Percentiles rank a stretch among this genome's conserved stretches.
Conservation (phyloP, 2,329 filamentous ascomycete genomes). For the Alternaria atra region DNA sequence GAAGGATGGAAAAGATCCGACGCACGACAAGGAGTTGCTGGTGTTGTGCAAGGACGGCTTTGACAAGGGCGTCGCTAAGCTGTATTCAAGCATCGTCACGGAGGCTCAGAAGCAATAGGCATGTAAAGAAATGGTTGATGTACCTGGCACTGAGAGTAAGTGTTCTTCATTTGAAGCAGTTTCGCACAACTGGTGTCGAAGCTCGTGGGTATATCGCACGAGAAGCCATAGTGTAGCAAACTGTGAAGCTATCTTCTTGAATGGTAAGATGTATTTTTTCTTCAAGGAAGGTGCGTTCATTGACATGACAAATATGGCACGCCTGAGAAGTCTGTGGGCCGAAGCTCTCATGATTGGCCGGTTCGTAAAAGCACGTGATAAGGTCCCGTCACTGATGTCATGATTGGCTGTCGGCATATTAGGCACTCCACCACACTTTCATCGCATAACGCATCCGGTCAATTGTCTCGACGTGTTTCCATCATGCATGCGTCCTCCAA, state of each 20-base stretch:
- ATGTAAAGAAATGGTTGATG: too few species aligned
- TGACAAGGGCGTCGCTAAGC: not conserved
- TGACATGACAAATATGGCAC: not conserved
- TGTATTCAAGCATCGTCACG: not conserved
- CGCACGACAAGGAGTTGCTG: slow-evolving; percentile 6
- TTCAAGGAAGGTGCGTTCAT: not conserved
- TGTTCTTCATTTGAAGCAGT: not conserved
- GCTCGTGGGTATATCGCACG: not conserved
- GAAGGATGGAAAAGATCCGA: slow-evolving; percentile 9
- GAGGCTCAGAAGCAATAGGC: not conserved
- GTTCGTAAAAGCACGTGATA: slow-evolving; percentile 25
- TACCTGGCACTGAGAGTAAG: not conserved
- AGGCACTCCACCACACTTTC: not conserved
- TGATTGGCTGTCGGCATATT: not conserved
- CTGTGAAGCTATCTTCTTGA: not conserved
- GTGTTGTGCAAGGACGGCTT: slow-evolving; percentile 13
- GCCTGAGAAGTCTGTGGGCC: not conserved
- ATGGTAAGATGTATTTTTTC: not conserved
- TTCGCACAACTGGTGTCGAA: not conserved
- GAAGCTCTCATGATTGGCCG: slow-evolving; percentile 9
- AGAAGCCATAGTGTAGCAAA: not conserved
- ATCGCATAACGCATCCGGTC: not conserved
- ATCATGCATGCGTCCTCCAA: not conserved
- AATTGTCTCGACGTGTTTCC: not conserved
- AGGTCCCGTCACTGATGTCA: not conserved